These are phyloP conservation scores for Tylopilus orsonianus DNA, from an alignment of 1,284 basidiomycete genomes.

Conservation along the genomic window DNA sequence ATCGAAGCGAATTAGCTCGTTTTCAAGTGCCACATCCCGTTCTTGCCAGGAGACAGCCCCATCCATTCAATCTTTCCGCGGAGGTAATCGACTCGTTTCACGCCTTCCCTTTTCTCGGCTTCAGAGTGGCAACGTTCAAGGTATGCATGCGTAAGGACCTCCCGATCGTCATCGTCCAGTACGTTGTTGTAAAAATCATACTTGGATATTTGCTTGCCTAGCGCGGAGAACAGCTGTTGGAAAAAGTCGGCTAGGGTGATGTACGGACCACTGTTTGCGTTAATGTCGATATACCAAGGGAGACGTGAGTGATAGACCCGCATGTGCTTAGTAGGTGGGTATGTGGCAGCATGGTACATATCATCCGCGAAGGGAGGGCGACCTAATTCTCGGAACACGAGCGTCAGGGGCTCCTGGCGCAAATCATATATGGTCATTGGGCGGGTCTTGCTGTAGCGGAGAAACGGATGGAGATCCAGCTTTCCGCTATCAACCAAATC, in stretches of 20 bases:
- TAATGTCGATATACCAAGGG: constrained; percentile 60
- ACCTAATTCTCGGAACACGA: constrained; percentile 43
- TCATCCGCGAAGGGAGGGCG: constrained; percentile 39
- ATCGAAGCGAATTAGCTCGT: constrained; percentile 10
- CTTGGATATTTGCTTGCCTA: constrained; percentile 32
- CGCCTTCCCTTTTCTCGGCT: constrained; percentile 25
- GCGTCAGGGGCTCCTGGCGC: constrained; percentile 31
- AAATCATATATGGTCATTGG: constrained; percentile 38
- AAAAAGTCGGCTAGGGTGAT: constrained; percentile 57
- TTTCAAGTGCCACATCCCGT: constrained; percentile 35
- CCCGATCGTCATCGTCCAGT: constrained; percentile 38
- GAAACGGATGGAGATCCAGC: constrained; percentile 26
- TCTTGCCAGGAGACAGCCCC: constrained; percentile 31
- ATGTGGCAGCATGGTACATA: constrained; percentile 44
- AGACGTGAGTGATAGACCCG: constrained; percentile 49
- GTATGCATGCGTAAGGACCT: constrained; percentile 33
- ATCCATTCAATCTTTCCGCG: constrained; percentile 31
- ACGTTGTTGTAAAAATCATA: constrained; percentile 41
- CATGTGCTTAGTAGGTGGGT: constrained; percentile 46
- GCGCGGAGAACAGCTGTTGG: constrained; percentile 34
- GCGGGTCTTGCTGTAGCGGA: constrained; percentile 25
- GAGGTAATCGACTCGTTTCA: constrained; percentile 32
- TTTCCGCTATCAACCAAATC: constrained; percentile 29
- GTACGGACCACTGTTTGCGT: constrained; percentile 43
- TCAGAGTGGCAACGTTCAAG: constrained; percentile 36